Percentiles rank a stretch among this genome's conserved stretches.
Conservation (phyloP, 441 rosid species). For the Bocquillonia castaneifolia region DNA sequence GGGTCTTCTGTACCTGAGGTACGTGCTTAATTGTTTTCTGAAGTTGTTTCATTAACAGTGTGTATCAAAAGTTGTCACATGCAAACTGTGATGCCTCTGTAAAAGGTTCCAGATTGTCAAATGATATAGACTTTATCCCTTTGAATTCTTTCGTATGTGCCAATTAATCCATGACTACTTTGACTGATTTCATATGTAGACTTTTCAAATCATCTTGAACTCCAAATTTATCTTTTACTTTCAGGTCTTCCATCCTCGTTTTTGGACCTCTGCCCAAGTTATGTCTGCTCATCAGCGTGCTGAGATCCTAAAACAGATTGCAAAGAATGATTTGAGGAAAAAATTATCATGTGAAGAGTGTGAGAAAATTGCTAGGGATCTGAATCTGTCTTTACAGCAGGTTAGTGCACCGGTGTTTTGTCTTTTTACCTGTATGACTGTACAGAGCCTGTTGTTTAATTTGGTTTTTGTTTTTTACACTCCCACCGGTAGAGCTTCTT, state of each 20-base stretch:
- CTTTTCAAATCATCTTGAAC: neutral
- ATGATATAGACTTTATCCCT: neutral
- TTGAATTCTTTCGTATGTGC: neutral
- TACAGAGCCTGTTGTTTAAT: neutral
- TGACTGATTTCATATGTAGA: neutral
- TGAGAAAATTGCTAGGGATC: constrained; percentile 76
- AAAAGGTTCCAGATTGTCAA: constrained; percentile 6
- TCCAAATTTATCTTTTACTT: constrained; percentile 19
- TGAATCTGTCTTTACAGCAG: constrained; percentile 83
- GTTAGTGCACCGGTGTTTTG: constrained; percentile 25
- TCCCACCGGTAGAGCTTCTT: neutral
- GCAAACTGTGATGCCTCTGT: neutral
- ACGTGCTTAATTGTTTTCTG: constrained; percentile 27
- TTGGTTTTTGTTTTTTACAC: neutral
- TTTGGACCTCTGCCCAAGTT: constrained; percentile 74
- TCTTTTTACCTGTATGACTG: neutral
- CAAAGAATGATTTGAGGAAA: constrained; percentile 37
- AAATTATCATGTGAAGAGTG: constrained; percentile 73
- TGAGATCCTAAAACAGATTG: constrained; percentile 49
- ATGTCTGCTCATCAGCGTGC: constrained; percentile 88
- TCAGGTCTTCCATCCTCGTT: constrained; percentile 67
- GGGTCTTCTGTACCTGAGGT: constrained; percentile 95
- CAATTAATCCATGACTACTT: constrained; percentile 4
- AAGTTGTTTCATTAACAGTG: neutral
- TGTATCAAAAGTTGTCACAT: constrained; percentile 7